Conservation (phyloP, 1,284 basidiomycete genomes). For the Tylopilus orsonianus region DNA sequence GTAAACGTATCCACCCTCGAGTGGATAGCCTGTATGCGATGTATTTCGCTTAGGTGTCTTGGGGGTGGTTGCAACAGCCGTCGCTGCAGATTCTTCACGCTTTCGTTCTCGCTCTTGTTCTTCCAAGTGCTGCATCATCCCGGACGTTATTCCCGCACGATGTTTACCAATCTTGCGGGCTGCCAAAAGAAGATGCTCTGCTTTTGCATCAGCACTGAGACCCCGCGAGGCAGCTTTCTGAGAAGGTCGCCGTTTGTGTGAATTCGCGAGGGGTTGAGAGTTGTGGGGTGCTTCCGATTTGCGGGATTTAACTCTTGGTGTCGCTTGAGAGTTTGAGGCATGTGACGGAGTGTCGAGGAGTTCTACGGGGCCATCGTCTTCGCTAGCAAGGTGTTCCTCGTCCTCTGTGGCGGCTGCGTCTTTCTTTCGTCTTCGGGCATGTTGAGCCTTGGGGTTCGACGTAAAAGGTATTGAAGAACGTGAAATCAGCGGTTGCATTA, state of each 20-base stretch:
- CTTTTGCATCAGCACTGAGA: constrained; percentile 45
- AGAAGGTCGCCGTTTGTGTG: constrained; percentile 27
- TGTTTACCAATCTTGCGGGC: constrained; percentile 48
- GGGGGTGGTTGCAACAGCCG: constrained; percentile 27
- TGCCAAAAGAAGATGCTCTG: constrained; percentile 48
- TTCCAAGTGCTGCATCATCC: constrained; percentile 32
- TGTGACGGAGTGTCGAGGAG: constrained; percentile 18
- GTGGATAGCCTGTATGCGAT: constrained; percentile 17
- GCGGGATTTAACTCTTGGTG: constrained; percentile 27
- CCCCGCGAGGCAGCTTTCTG: constrained; percentile 24
- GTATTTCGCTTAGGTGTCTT: constrained; percentile 33
- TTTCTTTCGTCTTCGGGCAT: constrained; percentile 29
- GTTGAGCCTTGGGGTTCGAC: constrained; percentile 20
- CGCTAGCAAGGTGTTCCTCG: constrained; percentile 25
- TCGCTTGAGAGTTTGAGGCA: constrained; percentile 18
- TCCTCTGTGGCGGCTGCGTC: constrained; percentile 22
- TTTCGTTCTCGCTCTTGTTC: constrained; percentile 27
- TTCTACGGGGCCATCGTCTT: constrained; percentile 25
- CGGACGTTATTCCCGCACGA: constrained; percentile 41
- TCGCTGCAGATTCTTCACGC: constrained; percentile 28
- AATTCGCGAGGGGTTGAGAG: constrained; percentile 6
- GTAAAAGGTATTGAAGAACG: constrained; percentile 22
- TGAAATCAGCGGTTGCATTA: constrained; percentile 43
- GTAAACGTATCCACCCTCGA: constrained; percentile 30
- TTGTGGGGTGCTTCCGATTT: constrained; percentile 20